Percentiles rank a stretch among this genome's conserved stretches.
These are phyloP conservation scores for Gamarada debralockiae DNA, from an alignment of 495 filamentous ascomycete species.

Conservation along the genomic window DNA sequence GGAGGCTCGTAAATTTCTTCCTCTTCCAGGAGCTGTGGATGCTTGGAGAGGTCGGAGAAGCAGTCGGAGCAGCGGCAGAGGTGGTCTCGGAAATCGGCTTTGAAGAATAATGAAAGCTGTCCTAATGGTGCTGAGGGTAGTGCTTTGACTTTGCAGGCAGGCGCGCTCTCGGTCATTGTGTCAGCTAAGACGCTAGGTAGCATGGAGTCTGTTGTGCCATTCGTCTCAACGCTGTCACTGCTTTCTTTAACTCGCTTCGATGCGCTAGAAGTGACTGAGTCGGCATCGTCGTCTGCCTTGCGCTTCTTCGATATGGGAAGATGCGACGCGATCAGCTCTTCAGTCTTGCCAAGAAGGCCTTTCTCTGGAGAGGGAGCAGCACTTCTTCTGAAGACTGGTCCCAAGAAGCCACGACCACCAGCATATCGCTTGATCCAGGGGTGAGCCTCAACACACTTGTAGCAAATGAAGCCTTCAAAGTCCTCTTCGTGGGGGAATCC, in stretches of 20 bases:
- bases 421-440: conserved; percentile 94
- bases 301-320: conserved; percentile 60
- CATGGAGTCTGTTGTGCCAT: neutral
- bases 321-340: conserved; percentile 7
- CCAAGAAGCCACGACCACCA: conserved; percentile 76
- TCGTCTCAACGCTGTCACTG: neutral
- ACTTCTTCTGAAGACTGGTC: conserved; percentile 50
- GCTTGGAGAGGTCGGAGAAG: conserved; percentile 64
- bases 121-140: conserved; percentile 46
- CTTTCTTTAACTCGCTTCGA: conserved; percentile 60
- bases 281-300: conserved; percentile 62
- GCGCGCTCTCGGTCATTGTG: neutral
- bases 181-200: neutral
- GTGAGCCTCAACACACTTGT: conserved; percentile 82
- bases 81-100: conserved; percentile 66
- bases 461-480: conserved; percentile 89
- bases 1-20: conserved; percentile 92
- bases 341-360: conserved; percentile 13
- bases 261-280: conserved; percentile 34
- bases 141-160: conserved; percentile 27
- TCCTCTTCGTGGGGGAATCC: conserved; percentile 86
- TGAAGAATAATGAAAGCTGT: conserved; percentile 77
- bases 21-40: conserved; percentile 84
- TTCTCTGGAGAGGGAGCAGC: conserved; percentile 19
- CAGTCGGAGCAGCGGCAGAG: conserved; percentile 76